Percentiles rank a stretch among this genome's conserved stretches.
These are phyloP conservation scores for Phytophthora hibernalis DNA, from an alignment of 352 stramenopile genomes.

Conservation along the genomic window DNA sequence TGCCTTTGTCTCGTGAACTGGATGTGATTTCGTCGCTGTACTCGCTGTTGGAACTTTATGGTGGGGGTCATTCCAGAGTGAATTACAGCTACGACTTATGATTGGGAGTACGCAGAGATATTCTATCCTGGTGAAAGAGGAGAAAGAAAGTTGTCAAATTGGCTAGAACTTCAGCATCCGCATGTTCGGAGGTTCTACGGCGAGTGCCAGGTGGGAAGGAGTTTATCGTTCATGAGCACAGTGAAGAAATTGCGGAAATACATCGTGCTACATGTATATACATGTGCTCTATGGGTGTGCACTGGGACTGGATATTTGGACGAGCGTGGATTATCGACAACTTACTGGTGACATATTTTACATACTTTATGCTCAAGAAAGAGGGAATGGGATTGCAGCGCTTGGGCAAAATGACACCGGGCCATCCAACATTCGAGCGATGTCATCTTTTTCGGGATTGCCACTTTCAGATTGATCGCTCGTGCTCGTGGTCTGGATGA, in stretches of 20 bases:
- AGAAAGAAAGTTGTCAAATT: constrained; percentile 6
- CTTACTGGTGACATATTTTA: neutral
- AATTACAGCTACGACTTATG: constrained; percentile 9
- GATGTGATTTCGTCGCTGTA: constrained; percentile 13
- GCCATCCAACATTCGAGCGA: neutral
- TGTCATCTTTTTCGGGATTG: neutral
- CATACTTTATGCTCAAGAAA: neutral
- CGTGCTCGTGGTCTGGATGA: neutral
- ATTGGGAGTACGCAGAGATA: neutral
- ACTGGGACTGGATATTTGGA: neutral
- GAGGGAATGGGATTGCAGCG: constrained; percentile 3
- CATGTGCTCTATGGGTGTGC: constrained; percentile 4
- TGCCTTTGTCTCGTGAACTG: constrained; percentile 7
- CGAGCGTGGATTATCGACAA: neutral
- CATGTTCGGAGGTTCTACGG: constrained; percentile 28
- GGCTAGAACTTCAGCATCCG: constrained; percentile 18
- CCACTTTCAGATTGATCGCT: neutral
- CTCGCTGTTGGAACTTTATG: neutral
- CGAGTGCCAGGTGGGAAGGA: constrained; percentile 17
- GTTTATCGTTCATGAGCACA: constrained; percentile 6
- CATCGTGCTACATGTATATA: no score
- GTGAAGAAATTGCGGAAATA: neutral
- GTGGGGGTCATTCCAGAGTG: constrained; percentile 16
- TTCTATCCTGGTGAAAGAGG: neutral
- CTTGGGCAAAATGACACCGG: neutral